These are phyloP conservation scores for Taphrina populina DNA, from an alignment of 1,139 yeast species.

Conservation along the genomic window DNA sequence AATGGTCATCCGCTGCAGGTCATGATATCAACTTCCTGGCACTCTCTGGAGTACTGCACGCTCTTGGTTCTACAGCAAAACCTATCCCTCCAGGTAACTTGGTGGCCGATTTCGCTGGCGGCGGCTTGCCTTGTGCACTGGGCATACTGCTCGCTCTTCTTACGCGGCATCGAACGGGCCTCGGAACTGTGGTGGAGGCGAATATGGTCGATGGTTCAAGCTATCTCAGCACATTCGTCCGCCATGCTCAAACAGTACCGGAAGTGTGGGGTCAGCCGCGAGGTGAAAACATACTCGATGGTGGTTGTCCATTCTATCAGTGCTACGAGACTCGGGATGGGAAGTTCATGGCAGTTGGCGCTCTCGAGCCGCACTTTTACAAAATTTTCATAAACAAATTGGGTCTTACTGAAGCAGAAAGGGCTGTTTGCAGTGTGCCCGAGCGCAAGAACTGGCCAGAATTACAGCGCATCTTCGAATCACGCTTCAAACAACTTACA, in stretches of 20 bases:
- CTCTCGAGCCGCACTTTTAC: slow-evolving; percentile 40
- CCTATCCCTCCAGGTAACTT: slow-evolving; percentile 29
- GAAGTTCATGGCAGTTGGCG: slow-evolving; percentile 39
- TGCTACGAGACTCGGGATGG: slow-evolving; percentile 38
- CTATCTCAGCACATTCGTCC: slow-evolving; percentile 38
- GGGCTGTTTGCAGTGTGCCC: slow-evolving; percentile 25
- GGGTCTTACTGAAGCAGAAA: slow-evolving; percentile 19
- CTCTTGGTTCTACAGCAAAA: slow-evolving; percentile 16
- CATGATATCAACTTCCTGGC: slow-evolving; percentile 41
- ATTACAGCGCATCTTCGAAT: slow-evolving; percentile 30
- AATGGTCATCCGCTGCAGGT: slow-evolving; percentile 38
- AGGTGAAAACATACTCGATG: slow-evolving; percentile 39
- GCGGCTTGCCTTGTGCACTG: slow-evolving; percentile 39
- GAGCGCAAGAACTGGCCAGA: slow-evolving; percentile 38
- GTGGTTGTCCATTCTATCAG: slow-evolving; percentile 39
- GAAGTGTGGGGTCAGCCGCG: slow-evolving; percentile 30
- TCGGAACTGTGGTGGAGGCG: slow-evolving; percentile 37
- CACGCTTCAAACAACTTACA: slow-evolving; percentile 30
- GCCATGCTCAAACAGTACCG: slow-evolving; percentile 35
- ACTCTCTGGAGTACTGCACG: slow-evolving; percentile 37
- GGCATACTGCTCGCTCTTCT: slow-evolving; percentile 38
- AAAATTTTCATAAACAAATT: slow-evolving; percentile 31
- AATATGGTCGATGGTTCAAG: slow-evolving; percentile 40
- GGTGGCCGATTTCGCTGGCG: slow-evolving; percentile 41
- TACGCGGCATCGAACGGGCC: slow-evolving; percentile 25